Conservation (phyloP, 1,139 yeast genomes). For the Blastobotrys apis region DNA sequence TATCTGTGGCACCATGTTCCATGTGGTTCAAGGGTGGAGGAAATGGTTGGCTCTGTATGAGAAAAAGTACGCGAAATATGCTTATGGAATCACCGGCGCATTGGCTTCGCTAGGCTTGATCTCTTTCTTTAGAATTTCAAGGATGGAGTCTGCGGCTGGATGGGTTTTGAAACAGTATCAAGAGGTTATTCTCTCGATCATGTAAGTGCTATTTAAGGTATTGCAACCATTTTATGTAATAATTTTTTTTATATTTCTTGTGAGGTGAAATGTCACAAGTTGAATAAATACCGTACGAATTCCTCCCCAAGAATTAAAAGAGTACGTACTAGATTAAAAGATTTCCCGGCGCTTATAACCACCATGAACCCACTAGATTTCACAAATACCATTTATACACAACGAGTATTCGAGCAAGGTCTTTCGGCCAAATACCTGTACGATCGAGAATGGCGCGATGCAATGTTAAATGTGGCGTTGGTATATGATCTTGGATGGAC, state of each 20-base stretch:
- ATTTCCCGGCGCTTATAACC: too few relatives aligned
- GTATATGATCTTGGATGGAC: slow-evolving; percentile 4
- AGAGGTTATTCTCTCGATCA: slow-evolving; percentile 7
- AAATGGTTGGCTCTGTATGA: slow-evolving; percentile 32
- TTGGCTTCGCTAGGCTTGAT: slow-evolving; percentile 3
- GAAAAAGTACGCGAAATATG: slow-evolving; percentile 4
- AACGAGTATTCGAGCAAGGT: not conserved
- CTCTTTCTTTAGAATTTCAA: slow-evolving; percentile 19
- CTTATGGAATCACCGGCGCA: not conserved
- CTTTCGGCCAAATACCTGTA: slow-evolving; percentile 3
- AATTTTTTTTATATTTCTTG: too few relatives aligned
- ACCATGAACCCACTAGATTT: too few relatives aligned
- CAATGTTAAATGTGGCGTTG: slow-evolving; percentile 2
- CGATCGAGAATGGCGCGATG: slow-evolving; percentile 4
- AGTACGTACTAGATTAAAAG: too few relatives aligned
- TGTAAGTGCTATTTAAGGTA: too few relatives aligned
- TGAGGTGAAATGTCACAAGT: too few relatives aligned
- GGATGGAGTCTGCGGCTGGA: slow-evolving; percentile 22
- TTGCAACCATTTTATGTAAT: too few relatives aligned
- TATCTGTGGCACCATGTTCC: slow-evolving; percentile 37
- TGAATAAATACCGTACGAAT: too few relatives aligned
- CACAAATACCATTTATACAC: not conserved
- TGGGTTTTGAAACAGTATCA: slow-evolving; percentile 25
- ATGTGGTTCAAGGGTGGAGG: slow-evolving; percentile 41
- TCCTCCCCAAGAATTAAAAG: too few relatives aligned